These are phyloP conservation scores for Sporothrix pseudoabietina DNA, from an alignment of 2,329 filamentous ascomycete species.

Conservation along the genomic window DNA sequence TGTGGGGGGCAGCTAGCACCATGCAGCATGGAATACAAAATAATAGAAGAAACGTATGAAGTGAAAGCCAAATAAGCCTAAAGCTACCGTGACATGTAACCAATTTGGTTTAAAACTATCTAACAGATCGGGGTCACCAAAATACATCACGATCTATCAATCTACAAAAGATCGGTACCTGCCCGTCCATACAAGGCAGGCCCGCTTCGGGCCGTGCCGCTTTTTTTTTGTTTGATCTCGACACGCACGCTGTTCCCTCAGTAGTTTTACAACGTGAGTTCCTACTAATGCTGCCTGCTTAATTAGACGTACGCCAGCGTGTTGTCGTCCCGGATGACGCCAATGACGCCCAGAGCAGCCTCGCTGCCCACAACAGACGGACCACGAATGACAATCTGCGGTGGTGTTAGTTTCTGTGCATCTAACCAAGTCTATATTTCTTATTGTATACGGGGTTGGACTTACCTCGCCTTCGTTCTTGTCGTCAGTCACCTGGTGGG, in stretches of 20 bases:
- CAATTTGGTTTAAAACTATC: not conserved
- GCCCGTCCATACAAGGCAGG: not conserved
- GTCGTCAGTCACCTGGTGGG: slow-evolving; percentile 65
- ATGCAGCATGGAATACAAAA: not conserved
- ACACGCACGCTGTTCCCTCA: not conserved
- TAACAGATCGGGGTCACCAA: not conserved
- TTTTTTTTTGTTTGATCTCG: not conserved
- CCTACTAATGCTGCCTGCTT: not conserved
- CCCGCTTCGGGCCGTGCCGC: not conserved
- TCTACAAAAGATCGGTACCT: not conserved
- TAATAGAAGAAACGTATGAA: not conserved
- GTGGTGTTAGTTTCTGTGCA: slow-evolving; percentile 28
- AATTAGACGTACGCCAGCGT: slow-evolving; percentile 63
- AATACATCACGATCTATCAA: not conserved
- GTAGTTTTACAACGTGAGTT: not conserved
- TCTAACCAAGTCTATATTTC: too few species aligned
- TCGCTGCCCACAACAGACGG: slow-evolving; percentile 72
- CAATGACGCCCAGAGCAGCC: slow-evolving; percentile 63
- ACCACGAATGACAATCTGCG: slow-evolving; percentile 69
- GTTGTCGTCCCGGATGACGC: slow-evolving; percentile 69
- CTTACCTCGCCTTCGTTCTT: slow-evolving; percentile 65
- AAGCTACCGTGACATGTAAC: not conserved
- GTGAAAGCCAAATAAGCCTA: not conserved
- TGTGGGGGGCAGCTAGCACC: too few species aligned
- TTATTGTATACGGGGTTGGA: slow-evolving; percentile 22